A percentile compares a stretch with the other conserved stretches of the same genome.
Conservation (phyloP, 2,329 filamentous ascomycete genomes). For the Ceratocystis lukuohia region DNA sequence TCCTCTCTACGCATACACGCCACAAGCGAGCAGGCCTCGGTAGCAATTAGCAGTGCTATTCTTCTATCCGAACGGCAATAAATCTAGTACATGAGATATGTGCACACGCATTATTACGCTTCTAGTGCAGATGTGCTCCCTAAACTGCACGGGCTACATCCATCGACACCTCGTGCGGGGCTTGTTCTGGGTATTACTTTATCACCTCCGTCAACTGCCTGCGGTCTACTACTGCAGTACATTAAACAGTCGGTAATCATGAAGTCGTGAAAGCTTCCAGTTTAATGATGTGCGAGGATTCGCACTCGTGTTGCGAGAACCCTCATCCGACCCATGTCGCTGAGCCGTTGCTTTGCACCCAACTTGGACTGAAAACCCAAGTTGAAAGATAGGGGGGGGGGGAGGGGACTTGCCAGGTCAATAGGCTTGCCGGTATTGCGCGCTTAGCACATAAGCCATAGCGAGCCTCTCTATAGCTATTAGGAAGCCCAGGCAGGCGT, state of each 20-base stretch:
- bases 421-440: background rate
- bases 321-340: background rate
- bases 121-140: background rate
- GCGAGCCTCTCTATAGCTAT: background rate
- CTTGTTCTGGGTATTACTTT: background rate
- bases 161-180: background rate
- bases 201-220: background rate
- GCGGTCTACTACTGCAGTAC: background rate
- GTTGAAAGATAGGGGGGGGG: too few species aligned
- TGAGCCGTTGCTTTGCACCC: too few species aligned
- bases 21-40: background rate
- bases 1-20: background rate
- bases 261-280: background rate
- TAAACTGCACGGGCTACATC: background rate
- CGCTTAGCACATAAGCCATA: background rate
- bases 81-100: background rate
- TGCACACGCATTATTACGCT: background rate
- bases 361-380: too few species aligned
- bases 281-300: background rate
- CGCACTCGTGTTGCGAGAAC: background rate
- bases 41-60: background rate
- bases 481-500: background rate
- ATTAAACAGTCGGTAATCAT: background rate
- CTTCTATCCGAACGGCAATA: background rate
- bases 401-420: background rate